Evolutionary conservation across 257 asterid species (phyloP), one percentile per base, ranked within the genome.

Genomic region (Solanum sitiens): DNA sequence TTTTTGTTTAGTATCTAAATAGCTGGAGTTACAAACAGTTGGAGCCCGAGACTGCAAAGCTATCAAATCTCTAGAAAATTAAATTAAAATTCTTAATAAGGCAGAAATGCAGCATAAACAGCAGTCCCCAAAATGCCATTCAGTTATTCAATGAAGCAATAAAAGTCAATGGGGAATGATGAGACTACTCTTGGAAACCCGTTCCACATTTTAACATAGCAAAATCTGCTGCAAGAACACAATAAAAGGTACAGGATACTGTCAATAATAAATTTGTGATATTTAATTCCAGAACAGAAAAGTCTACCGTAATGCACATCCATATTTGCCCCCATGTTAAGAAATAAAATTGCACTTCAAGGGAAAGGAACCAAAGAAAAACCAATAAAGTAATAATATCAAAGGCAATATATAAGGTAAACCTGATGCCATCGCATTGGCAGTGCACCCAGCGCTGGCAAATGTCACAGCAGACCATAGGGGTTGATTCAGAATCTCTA

Each of bases 391-490:
- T 11, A 89, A 15, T 50, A 40, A 84, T 21, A 76, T 65, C 13
- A 87, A 79, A 33, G 50, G 90, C 39, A 83, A 53, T 88, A 47
- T 76, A 53, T 42, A 59, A 56, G 88, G 76, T 33, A 86, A 72
- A 97, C 99, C 99, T 96, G 94, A 97, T 97, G 90, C 97, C 97
- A 88, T 97, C 99, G 86, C 99, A 97, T 63, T 96, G 97, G 88
- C 98, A 96, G 89, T 97, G 99, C 92, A 97, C 99, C 99, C 99
- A 97, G 84, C 94, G 95, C 91, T 97, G 96, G 89, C 99, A 97
- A 89, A 94, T 90, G 90, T 97, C 99, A 86, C 99, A 97, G 93
- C 99, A 97, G 50, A 97, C 99, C 99, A 97, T 97, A 79, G 99
- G 99, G 87, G 98, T 95, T 83, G 99, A 92, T 92, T 97, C 99